Evolutionary conservation across 1,284 basidiomycete species (phyloP).

Genomic region (Trichosporon asahii): DNA sequence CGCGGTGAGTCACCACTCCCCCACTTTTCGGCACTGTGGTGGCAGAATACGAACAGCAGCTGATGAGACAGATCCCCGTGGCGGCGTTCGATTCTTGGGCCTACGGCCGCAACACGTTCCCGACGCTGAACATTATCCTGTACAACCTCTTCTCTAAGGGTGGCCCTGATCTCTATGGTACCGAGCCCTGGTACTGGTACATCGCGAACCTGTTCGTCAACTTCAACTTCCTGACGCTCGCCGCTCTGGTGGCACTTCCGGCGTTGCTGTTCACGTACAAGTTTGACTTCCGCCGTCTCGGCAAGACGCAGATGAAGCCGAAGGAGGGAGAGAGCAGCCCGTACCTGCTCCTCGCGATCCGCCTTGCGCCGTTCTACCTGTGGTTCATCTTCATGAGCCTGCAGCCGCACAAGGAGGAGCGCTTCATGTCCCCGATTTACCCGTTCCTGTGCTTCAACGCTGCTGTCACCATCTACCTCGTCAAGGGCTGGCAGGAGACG

Average conservation of each 20-base stretch:
- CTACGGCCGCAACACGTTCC: constrained; percentile 74
- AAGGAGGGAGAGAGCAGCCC: constrained; percentile 66
- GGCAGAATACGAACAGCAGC: background rate
- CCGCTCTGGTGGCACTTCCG: constrained; percentile 77
- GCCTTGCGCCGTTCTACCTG: constrained; percentile 80
- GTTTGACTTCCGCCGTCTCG: constrained; percentile 75
- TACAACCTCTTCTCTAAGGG: constrained; percentile 80
- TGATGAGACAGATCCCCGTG: constrained; percentile 64
- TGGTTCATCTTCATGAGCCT: constrained; percentile 76
- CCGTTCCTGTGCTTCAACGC: constrained; percentile 92
- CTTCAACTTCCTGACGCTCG: constrained; percentile 80
- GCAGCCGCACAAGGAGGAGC: constrained; percentile 95
- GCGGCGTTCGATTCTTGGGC: constrained; percentile 77
- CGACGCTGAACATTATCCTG: constrained; percentile 86
- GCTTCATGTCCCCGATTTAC: constrained; percentile 96
- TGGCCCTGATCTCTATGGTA: constrained; percentile 86
- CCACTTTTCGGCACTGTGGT: background rate
- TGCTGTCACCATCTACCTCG: constrained; percentile 74
- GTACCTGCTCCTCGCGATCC: constrained; percentile 67
- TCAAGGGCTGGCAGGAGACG: constrained; percentile 81
- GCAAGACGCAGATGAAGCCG: constrained; percentile 58
- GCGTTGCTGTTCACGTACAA: constrained; percentile 70
- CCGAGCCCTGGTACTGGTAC: constrained; percentile 81
- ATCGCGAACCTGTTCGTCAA: constrained; percentile 82
- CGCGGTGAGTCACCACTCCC: constrained; percentile 60